These are phyloP conservation scores for Fusarium praegraminearum DNA, from an alignment of 2,329 filamentous ascomycete species.

Conservation along the genomic window DNA sequence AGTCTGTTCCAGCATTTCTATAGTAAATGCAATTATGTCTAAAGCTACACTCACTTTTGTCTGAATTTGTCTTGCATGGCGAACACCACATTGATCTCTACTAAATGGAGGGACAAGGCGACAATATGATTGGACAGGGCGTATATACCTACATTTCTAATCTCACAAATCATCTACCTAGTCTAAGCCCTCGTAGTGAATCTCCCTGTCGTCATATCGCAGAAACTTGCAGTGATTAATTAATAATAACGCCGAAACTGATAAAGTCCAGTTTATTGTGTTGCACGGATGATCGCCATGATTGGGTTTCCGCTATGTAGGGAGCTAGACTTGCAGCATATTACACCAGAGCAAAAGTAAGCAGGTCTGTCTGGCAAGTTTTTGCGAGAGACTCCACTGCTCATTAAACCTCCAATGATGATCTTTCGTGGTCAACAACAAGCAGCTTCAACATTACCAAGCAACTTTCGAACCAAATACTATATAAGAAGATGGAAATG, in stretches of 20 bases:
- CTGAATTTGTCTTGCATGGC: background rate
- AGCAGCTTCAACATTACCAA: conserved; percentile 12
- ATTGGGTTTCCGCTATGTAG: too few relatives aligned
- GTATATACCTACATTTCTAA: background rate
- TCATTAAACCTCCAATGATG: background rate
- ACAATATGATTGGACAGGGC: background rate
- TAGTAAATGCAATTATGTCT: background rate
- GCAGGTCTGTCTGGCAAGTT: conserved; percentile 15
- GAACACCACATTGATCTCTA: background rate
- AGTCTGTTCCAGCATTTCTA: conserved; percentile 22
- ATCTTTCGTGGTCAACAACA: background rate
- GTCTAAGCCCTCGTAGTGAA: background rate
- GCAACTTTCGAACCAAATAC: background rate
- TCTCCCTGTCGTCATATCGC: background rate
- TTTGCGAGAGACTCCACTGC: conserved; percentile 18
- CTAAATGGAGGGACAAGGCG: background rate
- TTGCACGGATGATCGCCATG: accelerated
- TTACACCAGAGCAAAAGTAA: background rate
- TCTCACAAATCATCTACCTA: background rate
- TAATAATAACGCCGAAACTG: background rate
- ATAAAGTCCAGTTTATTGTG: background rate
- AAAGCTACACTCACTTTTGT: background rate
- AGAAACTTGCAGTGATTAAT: background rate
- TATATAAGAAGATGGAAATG: background rate
- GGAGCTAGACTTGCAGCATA: accelerated